A percentile compares a stretch with the other conserved stretches of the same genome.
Conservation (phyloP, 2,329 filamentous ascomycete genomes). For the Xylariales sp. region DNA sequence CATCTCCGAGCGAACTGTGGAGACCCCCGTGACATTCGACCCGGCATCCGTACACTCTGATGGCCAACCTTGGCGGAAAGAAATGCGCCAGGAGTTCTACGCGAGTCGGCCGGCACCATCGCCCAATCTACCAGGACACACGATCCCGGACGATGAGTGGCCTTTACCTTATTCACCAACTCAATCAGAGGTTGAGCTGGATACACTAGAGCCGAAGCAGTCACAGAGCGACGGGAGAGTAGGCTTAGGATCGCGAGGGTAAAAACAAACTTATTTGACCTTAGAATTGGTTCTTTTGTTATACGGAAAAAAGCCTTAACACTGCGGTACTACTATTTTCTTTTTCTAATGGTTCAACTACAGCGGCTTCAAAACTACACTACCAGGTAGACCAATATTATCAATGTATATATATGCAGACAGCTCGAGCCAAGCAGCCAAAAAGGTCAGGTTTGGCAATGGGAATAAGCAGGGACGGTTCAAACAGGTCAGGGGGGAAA, state of each 20-base stretch:
- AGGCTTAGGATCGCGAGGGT: conserved; percentile 1
- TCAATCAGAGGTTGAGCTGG: conserved; percentile 3
- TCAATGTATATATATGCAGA: no score
- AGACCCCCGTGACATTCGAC: neutral
- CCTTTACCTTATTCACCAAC: neutral
- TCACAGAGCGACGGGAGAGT: conserved; percentile 1
- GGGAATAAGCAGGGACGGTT: no score
- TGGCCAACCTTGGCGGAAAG: conserved; percentile 10
- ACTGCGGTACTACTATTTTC: no score
- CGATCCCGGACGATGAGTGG: neutral
- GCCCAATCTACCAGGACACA: conserved; percentile 6
- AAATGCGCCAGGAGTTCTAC: conserved; percentile 29
- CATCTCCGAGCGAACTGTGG: conserved; percentile 3
- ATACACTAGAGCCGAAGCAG: neutral
- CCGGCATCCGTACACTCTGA: conserved; percentile 8
- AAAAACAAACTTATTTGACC: no score
- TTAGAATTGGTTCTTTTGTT: no score
- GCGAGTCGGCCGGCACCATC: conserved; percentile 27
- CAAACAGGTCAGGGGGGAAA: no score
- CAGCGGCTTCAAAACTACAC: no score
- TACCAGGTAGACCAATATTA: no score
- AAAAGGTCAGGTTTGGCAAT: no score
- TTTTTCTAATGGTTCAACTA: no score
- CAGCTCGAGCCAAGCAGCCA: no score
- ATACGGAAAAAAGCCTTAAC: no score